Percentiles rank a stretch among this genome's conserved stretches.
phyloP scores from a whole-genome alignment of 495 filamentous ascomycete species.

The Collariella sp. region DNA sequence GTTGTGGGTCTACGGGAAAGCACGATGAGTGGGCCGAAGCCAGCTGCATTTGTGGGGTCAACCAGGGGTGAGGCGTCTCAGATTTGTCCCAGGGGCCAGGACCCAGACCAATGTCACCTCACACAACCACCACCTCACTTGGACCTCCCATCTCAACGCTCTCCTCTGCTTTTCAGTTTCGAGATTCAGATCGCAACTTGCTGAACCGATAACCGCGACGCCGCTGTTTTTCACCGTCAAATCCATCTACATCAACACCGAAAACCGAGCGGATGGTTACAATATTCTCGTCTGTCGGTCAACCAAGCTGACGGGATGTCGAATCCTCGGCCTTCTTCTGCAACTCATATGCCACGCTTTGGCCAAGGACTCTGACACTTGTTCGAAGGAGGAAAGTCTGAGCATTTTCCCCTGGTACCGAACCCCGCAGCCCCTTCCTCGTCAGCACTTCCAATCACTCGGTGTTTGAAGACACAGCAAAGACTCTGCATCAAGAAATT shows the following conservation, averaged over 20 bases:
- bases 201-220: constrained; percentile 1
- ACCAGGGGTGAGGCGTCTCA: constrained; percentile 28
- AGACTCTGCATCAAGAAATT: constrained; percentile 19
- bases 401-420: background rate
- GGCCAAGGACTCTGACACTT: background rate
- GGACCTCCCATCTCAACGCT: background rate
- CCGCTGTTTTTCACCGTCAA: background rate
- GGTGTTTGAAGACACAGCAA: constrained; percentile 21
- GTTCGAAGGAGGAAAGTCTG: background rate
- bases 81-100: constrained; percentile 31
- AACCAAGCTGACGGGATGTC: background rate
- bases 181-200: constrained; percentile 19
- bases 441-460: constrained; percentile 12
- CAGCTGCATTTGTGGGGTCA: constrained; percentile 8
- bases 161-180: constrained; percentile 5
- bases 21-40: constrained; percentile 11
- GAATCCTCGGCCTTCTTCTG: background rate
- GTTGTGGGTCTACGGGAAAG: constrained; percentile 15
- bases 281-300: too few species aligned
- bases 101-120: constrained; percentile 17
- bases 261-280: too few species aligned
- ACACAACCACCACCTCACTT: constrained; percentile 7
- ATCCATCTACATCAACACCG: too few species aligned
- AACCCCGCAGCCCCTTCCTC: constrained; percentile 6
- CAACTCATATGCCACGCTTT: background rate